Evolutionary conservation across 2,329 filamentous ascomycete genomes (phyloP), one percentile per base, ranked within the genome.

Genomic region (Chaetomiaceae sp.): DNA sequence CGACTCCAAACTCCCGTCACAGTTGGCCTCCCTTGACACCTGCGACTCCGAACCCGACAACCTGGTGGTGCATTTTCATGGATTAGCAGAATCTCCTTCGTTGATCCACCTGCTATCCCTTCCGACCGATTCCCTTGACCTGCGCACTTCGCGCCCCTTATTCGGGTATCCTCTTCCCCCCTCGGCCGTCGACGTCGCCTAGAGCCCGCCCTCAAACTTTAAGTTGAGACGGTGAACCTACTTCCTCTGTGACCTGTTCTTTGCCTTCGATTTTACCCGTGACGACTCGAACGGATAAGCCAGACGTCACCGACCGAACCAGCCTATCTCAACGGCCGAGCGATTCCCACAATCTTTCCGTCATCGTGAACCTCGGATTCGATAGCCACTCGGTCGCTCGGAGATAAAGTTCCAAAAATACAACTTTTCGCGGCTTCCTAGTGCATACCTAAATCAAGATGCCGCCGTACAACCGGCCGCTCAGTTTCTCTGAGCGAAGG

Each of bases 401-500:
- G 31, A 39, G 9, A 8, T 19, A 15, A 23, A 22, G 4, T 17
- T 3, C 19, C 11, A 12, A 38, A n/a, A 15, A 22, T 31, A 17
- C 36, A 19, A 25, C 44, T 51, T 23, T 15, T 29, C 34, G n/a
- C 42, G 42, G 9, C 81, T 57, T 36, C 1, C 78, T 81, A 25
- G n/a, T n/a, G n/a, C 82, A 19, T 37, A 29, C 29, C 11, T 23
- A 39, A 27, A 14, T 11, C 51, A 51, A 49, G 23, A 78, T 78
- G 75, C 67, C 71, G 53, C 68, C 69, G 39, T 77, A 76, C 58
- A 66, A 69, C 47, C 73, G 74, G 64, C 77, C 81, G 33, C 70
- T 81, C 59, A 82, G 82, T 68, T 80, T 85, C 62, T 83, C 82
- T 8, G 81, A 82, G 64, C 72, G 82, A 64, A 75, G 82, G 68